phyloP scores from a whole-genome alignment of 164 flowering plant species.

The Berberis vulgaris region DNA sequence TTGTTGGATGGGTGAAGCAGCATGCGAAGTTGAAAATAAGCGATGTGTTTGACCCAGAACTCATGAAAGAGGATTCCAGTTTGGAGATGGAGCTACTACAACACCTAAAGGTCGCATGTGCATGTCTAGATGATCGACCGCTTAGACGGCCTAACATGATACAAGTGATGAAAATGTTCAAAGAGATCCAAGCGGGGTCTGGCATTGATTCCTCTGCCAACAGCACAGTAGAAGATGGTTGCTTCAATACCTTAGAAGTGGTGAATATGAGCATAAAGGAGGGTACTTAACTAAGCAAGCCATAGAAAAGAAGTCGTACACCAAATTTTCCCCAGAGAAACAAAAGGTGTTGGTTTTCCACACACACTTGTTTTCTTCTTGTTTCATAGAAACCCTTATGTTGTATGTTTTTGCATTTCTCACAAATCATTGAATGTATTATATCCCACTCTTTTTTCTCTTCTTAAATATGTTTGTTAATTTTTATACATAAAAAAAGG shows the following conservation, averaged over 20 bases:
- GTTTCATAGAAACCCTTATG: too few relatives aligned
- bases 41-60: conserved; percentile 73
- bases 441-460: too few relatives aligned
- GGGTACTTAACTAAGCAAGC: conserved; percentile 40
- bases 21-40: conserved; percentile 65
- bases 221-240: conserved; percentile 36
- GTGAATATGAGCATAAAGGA: conserved; percentile 73
- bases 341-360: too few relatives aligned
- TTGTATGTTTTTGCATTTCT: too few relatives aligned
- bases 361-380: too few relatives aligned
- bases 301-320: conserved; percentile 8
- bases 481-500: too few relatives aligned
- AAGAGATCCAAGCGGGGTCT: conserved; percentile 81
- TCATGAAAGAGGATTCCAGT: conserved; percentile 62
- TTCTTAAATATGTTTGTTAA: too few relatives aligned
- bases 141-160: conserved; percentile 85
- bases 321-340: conserved; percentile 11
- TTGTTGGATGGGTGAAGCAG: conserved; percentile 96
- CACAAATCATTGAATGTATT: too few relatives aligned
- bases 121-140: conserved; percentile 79
- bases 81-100: conserved; percentile 79
- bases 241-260: conserved; percentile 44
- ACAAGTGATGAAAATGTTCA: conserved; percentile 93
- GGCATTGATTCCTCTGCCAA: conserved; percentile 48
- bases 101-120: conserved; percentile 74